Percentiles rank a stretch among this genome's conserved stretches.
Conservation (phyloP, 1,284 basidiomycete species). For the Mrakiaceae sp. region DNA sequence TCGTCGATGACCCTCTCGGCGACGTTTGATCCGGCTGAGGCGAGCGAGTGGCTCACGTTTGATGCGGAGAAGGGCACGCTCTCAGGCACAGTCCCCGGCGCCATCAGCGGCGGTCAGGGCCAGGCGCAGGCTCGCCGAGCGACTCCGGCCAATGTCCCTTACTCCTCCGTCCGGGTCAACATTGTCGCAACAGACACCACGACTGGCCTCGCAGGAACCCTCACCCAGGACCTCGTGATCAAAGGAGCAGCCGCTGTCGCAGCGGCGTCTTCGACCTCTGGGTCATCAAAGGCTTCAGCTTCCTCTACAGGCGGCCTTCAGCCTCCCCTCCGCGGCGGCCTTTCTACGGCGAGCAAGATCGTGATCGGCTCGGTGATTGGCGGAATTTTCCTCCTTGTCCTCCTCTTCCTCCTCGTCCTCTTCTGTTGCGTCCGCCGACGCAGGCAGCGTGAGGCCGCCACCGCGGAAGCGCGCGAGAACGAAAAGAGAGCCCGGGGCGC, state of each 20-base stretch:
- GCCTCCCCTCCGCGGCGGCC: constrained; percentile 19
- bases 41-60: constrained; percentile 34
- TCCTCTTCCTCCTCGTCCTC: constrained; percentile 29
- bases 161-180: constrained; percentile 27
- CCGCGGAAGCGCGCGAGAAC: background rate
- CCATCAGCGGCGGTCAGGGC: too few species aligned
- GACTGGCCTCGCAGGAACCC: constrained; percentile 21
- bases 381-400: constrained; percentile 26
- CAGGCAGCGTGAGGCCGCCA: background rate
- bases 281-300: constrained; percentile 20
- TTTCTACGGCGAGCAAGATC: constrained; percentile 31
- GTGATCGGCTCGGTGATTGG: constrained; percentile 33
- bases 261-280: constrained; percentile 18
- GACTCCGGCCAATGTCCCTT: constrained; percentile 1
- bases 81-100: constrained; percentile 26
- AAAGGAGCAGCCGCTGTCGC: constrained; percentile 21
- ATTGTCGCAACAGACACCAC: constrained; percentile 24
- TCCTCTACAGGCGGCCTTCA: constrained; percentile 15
- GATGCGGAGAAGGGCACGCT: constrained; percentile 31
- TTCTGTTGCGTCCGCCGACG: constrained; percentile 29
- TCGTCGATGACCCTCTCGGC: constrained; percentile 18
- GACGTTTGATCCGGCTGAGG: constrained; percentile 27
- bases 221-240: constrained; percentile 24
- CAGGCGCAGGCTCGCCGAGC: too few species aligned
- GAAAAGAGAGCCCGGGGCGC: background rate